A percentile compares a stretch with the other conserved stretches of the same genome.
These are phyloP conservation scores for Plasmodium ovale DNA, from an alignment of 169 alveolate species.

Conservation along the genomic window DNA sequence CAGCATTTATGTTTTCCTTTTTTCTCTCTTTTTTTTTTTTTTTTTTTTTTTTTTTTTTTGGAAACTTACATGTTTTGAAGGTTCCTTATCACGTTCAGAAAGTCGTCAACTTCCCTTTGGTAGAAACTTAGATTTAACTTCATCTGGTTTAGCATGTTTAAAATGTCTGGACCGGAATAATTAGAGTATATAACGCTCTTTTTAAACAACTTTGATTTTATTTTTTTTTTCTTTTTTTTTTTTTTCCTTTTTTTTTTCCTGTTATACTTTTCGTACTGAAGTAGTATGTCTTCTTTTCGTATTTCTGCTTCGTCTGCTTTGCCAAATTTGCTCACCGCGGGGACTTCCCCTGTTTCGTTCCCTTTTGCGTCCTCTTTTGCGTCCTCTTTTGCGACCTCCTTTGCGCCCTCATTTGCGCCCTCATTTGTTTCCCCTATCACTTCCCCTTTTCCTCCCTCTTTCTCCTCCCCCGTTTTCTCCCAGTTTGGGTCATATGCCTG, in stretches of 20 bases:
- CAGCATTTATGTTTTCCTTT: too few species aligned
- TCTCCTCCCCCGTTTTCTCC: too few species aligned
- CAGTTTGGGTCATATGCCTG: too few species aligned
- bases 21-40: slow-evolving; percentile 5
- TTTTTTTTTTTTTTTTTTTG: not conserved
- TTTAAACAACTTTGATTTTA: slow-evolving; percentile 25
- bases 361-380: too few species aligned
- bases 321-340: not conserved
- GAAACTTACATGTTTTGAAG: slow-evolving; percentile 67
- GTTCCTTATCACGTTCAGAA: slow-evolving; percentile 63
- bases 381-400: too few species aligned
- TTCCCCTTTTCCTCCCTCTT: too few species aligned
- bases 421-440: too few species aligned
- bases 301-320: slow-evolving; percentile 7
- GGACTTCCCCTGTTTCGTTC: too few species aligned
- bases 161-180: slow-evolving; percentile 7
- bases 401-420: too few species aligned
- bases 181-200: slow-evolving; percentile 68
- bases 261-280: slow-evolving; percentile 53
- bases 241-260: slow-evolving; percentile 22
- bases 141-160: slow-evolving; percentile 24
- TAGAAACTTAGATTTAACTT: slow-evolving; percentile 53
- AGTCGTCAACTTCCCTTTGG: slow-evolving; percentile 62
- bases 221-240: slow-evolving; percentile 16
- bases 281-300: slow-evolving; percentile 23